Evolutionary conservation across 1,139 yeast species (phyloP).

Genomic region (Pichia sp.): DNA sequence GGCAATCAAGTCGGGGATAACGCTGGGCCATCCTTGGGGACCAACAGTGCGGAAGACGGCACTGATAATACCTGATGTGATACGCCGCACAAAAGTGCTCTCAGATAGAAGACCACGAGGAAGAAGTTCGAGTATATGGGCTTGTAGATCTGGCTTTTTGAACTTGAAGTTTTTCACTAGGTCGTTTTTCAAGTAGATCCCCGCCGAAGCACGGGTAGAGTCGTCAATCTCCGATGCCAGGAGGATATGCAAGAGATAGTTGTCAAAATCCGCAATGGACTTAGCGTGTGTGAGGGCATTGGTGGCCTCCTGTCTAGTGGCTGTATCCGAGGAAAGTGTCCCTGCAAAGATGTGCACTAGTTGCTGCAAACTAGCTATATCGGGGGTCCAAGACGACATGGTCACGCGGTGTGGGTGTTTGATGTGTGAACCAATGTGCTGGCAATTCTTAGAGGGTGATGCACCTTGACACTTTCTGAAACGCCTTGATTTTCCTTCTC

Average conservation of each 20-base stretch:
- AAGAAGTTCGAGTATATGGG: slow-evolving; percentile 59
- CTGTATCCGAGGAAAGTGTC: slow-evolving; percentile 56
- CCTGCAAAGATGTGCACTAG: slow-evolving; percentile 61
- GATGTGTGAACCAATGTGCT: not conserved
- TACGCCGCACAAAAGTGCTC: slow-evolving; percentile 67
- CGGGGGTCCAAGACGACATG: slow-evolving; percentile 52
- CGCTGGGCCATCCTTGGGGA: slow-evolving; percentile 67
- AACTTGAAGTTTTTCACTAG: slow-evolving; percentile 35
- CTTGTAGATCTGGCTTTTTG: slow-evolving; percentile 37
- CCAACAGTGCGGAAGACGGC: slow-evolving; percentile 75
- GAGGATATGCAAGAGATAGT: slow-evolving; percentile 69
- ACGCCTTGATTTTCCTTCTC: too few relatives aligned
- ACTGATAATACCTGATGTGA: slow-evolving; percentile 88
- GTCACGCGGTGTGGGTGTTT: not conserved
- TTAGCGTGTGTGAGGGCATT: slow-evolving; percentile 68
- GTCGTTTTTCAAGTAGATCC: slow-evolving; percentile 75
- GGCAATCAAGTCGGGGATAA: slow-evolving; percentile 62
- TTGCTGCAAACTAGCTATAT: slow-evolving; percentile 57
- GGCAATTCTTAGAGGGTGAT: not conserved
- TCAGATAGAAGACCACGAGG: slow-evolving; percentile 63
- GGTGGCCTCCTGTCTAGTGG: slow-evolving; percentile 55
- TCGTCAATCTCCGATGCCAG: slow-evolving; percentile 43
- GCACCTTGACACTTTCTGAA: too few relatives aligned
- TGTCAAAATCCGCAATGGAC: slow-evolving; percentile 68
- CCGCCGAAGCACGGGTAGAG: slow-evolving; percentile 84